These are phyloP conservation scores for Calonectria crousiana DNA, from an alignment of 2,329 filamentous ascomycete species.

Conservation along the genomic window DNA sequence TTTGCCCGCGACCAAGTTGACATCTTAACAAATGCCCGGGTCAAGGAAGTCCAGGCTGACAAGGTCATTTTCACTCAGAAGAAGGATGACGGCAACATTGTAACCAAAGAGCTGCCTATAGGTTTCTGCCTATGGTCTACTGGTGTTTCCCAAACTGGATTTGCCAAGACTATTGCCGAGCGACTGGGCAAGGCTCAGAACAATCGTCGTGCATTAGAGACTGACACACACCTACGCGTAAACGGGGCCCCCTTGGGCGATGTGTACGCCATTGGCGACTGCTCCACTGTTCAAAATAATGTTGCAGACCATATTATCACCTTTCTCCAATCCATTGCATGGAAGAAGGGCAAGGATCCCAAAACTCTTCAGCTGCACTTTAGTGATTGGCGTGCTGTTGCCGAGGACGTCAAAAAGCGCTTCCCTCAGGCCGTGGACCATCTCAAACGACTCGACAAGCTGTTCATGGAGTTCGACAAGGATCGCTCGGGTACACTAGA, in stretches of 20 bases:
- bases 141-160: slow-evolving; percentile 87
- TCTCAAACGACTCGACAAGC: slow-evolving; percentile 87
- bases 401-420: slow-evolving; percentile 83
- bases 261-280: slow-evolving; percentile 97
- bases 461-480: slow-evolving; percentile 93
- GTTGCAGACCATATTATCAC: slow-evolving; percentile 90
- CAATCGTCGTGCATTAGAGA: slow-evolving; percentile 93
- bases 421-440: slow-evolving; percentile 94
- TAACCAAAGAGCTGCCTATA: slow-evolving; percentile 95
- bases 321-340: slow-evolving; percentile 90
- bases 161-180: slow-evolving; percentile 81
- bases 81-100: slow-evolving; percentile 74
- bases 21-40: slow-evolving; percentile 91
- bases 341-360: slow-evolving; percentile 91
- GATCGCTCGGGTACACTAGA: slow-evolving; percentile 94
- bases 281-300: slow-evolving; percentile 97
- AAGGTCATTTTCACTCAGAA: slow-evolving; percentile 92
- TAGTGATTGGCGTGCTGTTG: slow-evolving; percentile 87
- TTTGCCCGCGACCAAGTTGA: slow-evolving; percentile 94
- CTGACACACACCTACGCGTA: slow-evolving; percentile 90
- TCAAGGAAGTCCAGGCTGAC: slow-evolving; percentile 87
- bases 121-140: slow-evolving; percentile 99
- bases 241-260: slow-evolving; percentile 91
- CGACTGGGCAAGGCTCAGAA: slow-evolving; percentile 82
- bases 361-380: slow-evolving; percentile 90